A percentile compares a stretch with the other conserved stretches of the same genome.
Conservation (phyloP, 2,329 filamentous ascomycete species). For the Alternaria arborescens region DNA sequence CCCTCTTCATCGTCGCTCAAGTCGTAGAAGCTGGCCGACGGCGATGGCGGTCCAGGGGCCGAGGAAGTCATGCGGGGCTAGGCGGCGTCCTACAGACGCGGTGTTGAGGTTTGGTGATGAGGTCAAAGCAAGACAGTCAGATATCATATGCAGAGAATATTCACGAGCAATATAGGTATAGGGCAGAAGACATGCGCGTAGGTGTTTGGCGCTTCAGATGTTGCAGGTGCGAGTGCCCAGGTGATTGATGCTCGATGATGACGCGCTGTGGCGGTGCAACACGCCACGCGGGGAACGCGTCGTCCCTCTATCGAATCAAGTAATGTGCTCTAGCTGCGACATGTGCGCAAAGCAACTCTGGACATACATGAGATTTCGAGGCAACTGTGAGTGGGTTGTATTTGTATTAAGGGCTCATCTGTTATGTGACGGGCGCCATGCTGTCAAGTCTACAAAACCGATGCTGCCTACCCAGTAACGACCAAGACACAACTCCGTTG, state of each 20-base stretch:
- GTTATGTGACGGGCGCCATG: slow-evolving; percentile 13
- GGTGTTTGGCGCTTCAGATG: slow-evolving; percentile 12
- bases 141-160: background rate
- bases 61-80: slow-evolving; percentile 46
- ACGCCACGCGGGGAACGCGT: slow-evolving; percentile 13
- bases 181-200: slow-evolving; percentile 10
- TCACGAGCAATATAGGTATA: background rate
- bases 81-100: slow-evolving; percentile 3
- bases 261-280: slow-evolving; percentile 18
- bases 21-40: slow-evolving; percentile 89
- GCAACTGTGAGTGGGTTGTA: background rate
- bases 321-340: background rate
- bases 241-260: slow-evolving; percentile 17
- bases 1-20: slow-evolving; percentile 96
- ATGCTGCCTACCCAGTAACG: slow-evolving; percentile 5
- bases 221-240: slow-evolving; percentile 6
- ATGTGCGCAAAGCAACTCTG: background rate
- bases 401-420: slow-evolving; percentile 13
- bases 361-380: background rate
- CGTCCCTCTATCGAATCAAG: background rate
- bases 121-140: background rate
- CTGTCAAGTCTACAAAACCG: background rate
- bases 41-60: slow-evolving; percentile 66
- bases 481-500: slow-evolving; percentile 24
- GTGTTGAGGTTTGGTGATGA: background rate